A percentile compares a stretch with the other conserved stretches of the same genome.
phyloP scores from a whole-genome alignment of 23 red algal genomes.

The Gracilaria gracilis region DNA sequence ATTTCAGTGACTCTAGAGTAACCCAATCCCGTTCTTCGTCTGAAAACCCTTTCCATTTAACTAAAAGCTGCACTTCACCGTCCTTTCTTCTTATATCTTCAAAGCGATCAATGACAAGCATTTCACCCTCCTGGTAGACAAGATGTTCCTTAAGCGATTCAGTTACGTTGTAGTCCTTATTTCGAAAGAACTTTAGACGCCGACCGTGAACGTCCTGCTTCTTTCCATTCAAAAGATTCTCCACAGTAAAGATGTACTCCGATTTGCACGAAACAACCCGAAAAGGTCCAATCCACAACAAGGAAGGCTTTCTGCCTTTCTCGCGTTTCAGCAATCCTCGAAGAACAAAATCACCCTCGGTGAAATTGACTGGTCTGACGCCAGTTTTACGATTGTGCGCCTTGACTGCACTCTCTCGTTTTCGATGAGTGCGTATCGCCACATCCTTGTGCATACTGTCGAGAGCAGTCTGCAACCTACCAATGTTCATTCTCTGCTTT shows the following conservation, averaged over 20 bases:
- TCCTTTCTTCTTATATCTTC: neutral
- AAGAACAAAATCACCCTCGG: constrained; percentile 35
- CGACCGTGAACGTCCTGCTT: constrained; percentile 17
- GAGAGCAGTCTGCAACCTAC: neutral
- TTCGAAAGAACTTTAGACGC: constrained; percentile 25
- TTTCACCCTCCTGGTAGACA: constrained; percentile 1
- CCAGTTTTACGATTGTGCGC: constrained; percentile 31
- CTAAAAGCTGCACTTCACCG: neutral
- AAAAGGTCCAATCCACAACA: constrained; percentile 27
- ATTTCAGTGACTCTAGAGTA: neutral
- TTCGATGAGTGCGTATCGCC: neutral
- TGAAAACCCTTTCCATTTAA: constrained; percentile 29
- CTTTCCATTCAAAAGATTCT: constrained; percentile 33
- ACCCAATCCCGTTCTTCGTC: constrained; percentile 6
- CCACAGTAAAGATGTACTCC: constrained; percentile 25
- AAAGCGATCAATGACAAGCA: constrained; percentile 18
- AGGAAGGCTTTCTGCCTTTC: neutral
- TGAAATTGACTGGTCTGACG: constrained; percentile 4
- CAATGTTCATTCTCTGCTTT: neutral
- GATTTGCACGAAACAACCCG: neutral
- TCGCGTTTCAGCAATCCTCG: neutral
- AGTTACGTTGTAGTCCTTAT: neutral
- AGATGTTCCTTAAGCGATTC: neutral
- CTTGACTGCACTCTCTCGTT: neutral
- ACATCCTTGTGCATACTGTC: constrained; percentile 25